Evolutionary conservation across 305 asterid genomes (phyloP).

Genomic region (Fraxinus ornus): DNA sequence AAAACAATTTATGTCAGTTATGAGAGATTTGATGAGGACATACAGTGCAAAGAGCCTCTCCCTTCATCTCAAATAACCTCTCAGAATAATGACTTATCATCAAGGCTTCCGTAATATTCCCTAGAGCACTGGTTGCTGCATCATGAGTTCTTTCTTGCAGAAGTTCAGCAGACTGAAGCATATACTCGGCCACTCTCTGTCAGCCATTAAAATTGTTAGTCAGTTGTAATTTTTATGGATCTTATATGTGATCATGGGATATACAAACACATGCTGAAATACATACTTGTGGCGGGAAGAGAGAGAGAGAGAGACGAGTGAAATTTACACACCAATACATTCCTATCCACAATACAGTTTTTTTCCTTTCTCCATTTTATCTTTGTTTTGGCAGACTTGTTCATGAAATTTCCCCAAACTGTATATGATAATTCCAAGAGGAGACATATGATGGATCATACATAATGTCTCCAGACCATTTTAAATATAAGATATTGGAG

Average conservation of each 20-base stretch:
- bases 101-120: conserved; percentile 57
- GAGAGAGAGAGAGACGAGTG: background rate
- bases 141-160: conserved; percentile 59
- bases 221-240: conserved; percentile 25
- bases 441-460: background rate
- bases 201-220: conserved; percentile 30
- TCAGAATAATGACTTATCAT: conserved; percentile 74
- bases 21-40: conserved; percentile 28
- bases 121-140: conserved; percentile 60
- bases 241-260: background rate
- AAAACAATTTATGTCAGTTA: conserved; percentile 11
- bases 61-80: conserved; percentile 80
- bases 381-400: background rate
- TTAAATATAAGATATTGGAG: background rate
- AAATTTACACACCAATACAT: background rate
- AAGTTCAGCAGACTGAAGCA: conserved; percentile 47
- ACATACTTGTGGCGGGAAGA: background rate
- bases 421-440: background rate
- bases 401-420: background rate
- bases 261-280: background rate
- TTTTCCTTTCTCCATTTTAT: background rate
- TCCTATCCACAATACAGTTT: background rate
- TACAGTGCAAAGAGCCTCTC: conserved; percentile 76
- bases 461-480: background rate
- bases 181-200: conserved; percentile 68